phyloP scores from a whole-genome alignment of 164 flowering plant genomes.

The Vitis rotundifolia region DNA sequence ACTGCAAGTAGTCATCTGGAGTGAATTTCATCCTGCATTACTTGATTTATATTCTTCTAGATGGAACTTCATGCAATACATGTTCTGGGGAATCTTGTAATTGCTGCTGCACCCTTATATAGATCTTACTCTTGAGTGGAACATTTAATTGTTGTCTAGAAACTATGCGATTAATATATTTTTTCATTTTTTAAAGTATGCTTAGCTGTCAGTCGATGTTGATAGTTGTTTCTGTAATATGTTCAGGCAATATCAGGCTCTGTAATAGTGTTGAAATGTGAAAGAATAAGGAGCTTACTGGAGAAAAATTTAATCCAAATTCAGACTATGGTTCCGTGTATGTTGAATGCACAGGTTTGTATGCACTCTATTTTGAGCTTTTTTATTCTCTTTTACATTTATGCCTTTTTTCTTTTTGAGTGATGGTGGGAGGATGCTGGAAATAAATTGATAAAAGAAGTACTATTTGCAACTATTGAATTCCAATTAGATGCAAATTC shows the following conservation, averaged over 20 bases:
- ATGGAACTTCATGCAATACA: background rate
- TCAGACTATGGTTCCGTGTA: constrained; percentile 66
- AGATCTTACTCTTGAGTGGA: background rate
- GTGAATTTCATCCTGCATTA: background rate
- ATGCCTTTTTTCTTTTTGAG: background rate
- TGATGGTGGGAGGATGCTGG: background rate
- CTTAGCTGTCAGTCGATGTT: background rate
- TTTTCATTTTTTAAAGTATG: background rate
- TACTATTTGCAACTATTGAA: too few species aligned
- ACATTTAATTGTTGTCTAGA: background rate
- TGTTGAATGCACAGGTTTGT: constrained; percentile 70
- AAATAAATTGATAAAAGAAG: too few species aligned
- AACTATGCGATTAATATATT: background rate
- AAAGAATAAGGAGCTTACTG: constrained; percentile 43
- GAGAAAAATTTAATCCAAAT: constrained; percentile 58
- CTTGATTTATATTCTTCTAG: background rate
- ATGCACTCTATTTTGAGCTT: background rate
- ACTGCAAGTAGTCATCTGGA: background rate
- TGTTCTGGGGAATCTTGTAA: background rate
- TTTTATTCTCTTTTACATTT: background rate
- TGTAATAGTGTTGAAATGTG: constrained; percentile 48
- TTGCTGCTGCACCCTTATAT: background rate
- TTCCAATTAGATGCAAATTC: too few species aligned
- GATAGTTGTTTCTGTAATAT: background rate
- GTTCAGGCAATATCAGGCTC: constrained; percentile 77